Percentiles rank a stretch among this genome's conserved stretches.
These are phyloP conservation scores for Arthroderma uncinatum DNA, from an alignment of 2,329 filamentous ascomycete species.

Conservation along the genomic window DNA sequence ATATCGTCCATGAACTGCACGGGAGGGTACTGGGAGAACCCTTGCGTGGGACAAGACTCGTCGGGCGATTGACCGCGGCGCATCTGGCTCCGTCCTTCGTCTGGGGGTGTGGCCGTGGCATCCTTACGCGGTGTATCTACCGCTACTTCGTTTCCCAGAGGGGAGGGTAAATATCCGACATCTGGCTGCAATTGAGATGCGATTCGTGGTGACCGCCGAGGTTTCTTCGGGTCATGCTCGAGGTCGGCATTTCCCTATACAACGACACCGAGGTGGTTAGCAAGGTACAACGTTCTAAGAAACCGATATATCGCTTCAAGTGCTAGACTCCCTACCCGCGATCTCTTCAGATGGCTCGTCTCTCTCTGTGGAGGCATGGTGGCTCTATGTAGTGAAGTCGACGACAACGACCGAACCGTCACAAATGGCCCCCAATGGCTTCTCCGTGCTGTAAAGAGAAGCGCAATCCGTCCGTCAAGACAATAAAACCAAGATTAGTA, in stretches of 20 bases:
- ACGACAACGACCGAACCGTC: background rate
- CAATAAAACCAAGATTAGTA: background rate
- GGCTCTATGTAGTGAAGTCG: background rate
- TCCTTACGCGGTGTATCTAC: conserved; percentile 56
- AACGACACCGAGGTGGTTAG: conserved; percentile 8
- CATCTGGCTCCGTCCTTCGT: conserved; percentile 46
- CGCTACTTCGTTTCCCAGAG: conserved; percentile 58
- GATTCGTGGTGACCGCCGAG: conserved; percentile 66
- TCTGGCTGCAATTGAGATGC: conserved; percentile 48
- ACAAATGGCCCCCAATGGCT: background rate
- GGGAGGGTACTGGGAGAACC: conserved; percentile 69
- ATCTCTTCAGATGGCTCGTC: conserved; percentile 77
- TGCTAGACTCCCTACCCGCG: conserved; percentile 48
- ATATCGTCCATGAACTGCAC: conserved; percentile 67
- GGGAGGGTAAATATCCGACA: conserved; percentile 66
- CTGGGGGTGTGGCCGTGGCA: conserved; percentile 58
- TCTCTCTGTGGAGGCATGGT: conserved; percentile 43
- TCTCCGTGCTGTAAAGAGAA: background rate
- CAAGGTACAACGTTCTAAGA: background rate
- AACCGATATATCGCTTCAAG: conserved; percentile 15
- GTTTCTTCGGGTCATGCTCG: conserved; percentile 61
- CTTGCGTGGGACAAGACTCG: conserved; percentile 59
- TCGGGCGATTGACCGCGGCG: conserved; percentile 46
- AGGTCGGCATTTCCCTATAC: conserved; percentile 43
- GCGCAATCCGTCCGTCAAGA: background rate